A percentile compares a stretch with the other conserved stretches of the same genome.
Conservation (phyloP, 2,329 filamentous ascomycete species). For the Trichoderma harzianum region DNA sequence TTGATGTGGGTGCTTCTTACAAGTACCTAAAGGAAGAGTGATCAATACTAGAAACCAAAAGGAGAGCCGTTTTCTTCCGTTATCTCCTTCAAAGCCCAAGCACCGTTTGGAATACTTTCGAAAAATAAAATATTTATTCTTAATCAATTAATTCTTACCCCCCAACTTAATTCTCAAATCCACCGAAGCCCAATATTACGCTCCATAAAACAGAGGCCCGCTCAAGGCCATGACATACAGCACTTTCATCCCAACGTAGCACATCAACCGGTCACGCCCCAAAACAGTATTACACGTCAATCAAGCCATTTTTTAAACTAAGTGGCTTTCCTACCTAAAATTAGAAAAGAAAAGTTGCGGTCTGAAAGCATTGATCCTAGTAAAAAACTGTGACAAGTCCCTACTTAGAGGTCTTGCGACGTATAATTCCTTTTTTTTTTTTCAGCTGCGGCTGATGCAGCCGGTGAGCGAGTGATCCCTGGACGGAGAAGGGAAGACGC, state of each 20-base stretch:
- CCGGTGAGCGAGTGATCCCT: not conserved
- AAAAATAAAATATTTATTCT: not conserved
- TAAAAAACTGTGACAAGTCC: not conserved
- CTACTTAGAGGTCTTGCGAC: not conserved
- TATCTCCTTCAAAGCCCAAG: not conserved
- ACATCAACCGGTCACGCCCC: not conserved
- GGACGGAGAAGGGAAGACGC: not conserved
- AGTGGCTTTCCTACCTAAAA: not conserved
- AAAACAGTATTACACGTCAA: not conserved
- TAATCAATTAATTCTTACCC: not conserved
- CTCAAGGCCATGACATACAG: not conserved
- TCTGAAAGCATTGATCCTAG: not conserved
- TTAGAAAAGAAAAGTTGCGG: not conserved
- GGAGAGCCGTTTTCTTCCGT: not conserved
- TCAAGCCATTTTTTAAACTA: not conserved
- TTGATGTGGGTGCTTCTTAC: not conserved
- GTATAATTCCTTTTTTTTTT: not conserved
- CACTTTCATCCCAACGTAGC: not conserved
- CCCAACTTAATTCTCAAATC: not conserved
- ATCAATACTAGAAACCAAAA: not conserved
- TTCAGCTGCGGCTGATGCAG: conserved; percentile 11
- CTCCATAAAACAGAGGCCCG: not conserved
- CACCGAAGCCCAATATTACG: not conserved
- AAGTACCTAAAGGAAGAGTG: not conserved
- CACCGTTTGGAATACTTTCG: not conserved